A percentile compares a stretch with the other conserved stretches of the same genome.
Evolutionary conservation across 352 stramenopile genomes (phyloP).

Genomic region (Phytopythium aichiense): DNA sequence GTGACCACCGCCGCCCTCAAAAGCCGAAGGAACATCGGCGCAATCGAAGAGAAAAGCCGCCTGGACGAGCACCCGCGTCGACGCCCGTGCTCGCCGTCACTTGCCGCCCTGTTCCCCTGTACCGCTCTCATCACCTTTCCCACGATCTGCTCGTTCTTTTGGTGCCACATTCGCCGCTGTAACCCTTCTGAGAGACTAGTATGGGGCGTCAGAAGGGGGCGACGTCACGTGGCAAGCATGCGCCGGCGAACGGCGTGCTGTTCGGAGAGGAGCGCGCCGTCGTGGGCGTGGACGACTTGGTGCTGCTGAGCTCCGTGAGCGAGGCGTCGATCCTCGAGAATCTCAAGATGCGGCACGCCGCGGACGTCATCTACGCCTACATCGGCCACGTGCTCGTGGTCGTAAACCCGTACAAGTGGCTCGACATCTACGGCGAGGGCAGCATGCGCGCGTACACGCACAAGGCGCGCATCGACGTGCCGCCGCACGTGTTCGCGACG

Average conservation of each 20-base stretch:
- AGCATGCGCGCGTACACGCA: slow-evolving; percentile 81
- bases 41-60: slow-evolving; percentile 5
- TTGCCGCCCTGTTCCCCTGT: neutral
- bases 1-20: neutral
- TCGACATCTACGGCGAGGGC: slow-evolving; percentile 85
- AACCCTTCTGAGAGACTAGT: neutral
- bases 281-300: slow-evolving; percentile 80
- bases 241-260: slow-evolving; percentile 10
- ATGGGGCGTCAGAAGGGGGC: slow-evolving; percentile 28
- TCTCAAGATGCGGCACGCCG: slow-evolving; percentile 83
- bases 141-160: neutral
- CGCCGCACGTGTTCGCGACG: slow-evolving; percentile 83
- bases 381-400: slow-evolving; percentile 87
- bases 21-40: neutral
- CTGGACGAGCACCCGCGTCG: neutral
- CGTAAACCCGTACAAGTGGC: slow-evolving; percentile 89
- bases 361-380: slow-evolving; percentile 87
- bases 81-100: neutral
- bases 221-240: slow-evolving; percentile 11
- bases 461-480: slow-evolving; percentile 84
- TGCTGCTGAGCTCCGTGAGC: slow-evolving; percentile 63
- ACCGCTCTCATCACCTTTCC: neutral
- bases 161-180: neutral
- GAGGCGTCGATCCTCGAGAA: slow-evolving; percentile 86
- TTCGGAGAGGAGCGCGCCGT: slow-evolving; percentile 66